Evolutionary conservation across 2,329 filamentous ascomycete genomes (phyloP).

Genomic region (Colletotrichum sp.): DNA sequence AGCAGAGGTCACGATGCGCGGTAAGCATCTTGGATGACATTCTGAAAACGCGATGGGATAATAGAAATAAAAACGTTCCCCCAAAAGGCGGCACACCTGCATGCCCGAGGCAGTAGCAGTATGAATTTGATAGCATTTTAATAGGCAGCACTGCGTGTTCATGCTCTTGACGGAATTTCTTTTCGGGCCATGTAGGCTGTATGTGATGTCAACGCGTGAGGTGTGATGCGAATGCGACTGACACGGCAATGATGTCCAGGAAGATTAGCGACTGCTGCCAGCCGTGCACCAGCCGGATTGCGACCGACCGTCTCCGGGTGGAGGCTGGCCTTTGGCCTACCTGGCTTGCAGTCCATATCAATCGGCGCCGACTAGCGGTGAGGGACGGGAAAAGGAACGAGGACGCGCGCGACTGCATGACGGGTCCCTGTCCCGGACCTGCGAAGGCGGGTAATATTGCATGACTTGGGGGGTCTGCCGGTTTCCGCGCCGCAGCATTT

Average conservation of each 20-base stretch:
- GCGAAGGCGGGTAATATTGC: not conserved
- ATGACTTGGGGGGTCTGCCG: not conserved
- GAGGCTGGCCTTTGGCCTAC: not conserved
- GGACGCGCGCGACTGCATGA: not conserved
- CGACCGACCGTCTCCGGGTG: not conserved
- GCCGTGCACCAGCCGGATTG: not conserved
- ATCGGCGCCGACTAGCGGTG: slow-evolving; percentile 15
- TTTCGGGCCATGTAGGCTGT: not conserved
- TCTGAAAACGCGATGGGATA: slow-evolving; percentile 5
- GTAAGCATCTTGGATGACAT: not conserved
- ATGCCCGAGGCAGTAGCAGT: not conserved
- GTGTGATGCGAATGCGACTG: not conserved
- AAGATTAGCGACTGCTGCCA: not conserved
- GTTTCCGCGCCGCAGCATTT: not conserved
- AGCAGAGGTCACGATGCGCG: not conserved
- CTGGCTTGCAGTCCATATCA: not conserved
- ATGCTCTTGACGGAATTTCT: not conserved
- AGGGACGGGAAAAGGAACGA: slow-evolving; percentile 4
- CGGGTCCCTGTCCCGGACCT: slow-evolving; percentile 1
- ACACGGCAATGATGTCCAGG: not conserved
- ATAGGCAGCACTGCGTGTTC: slow-evolving; percentile 5
- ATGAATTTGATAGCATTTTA: slow-evolving; percentile 16
- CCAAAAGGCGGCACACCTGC: not conserved
- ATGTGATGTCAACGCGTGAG: not conserved
- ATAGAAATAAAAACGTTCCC: slow-evolving; percentile 6